A percentile compares a stretch with the other conserved stretches of the same genome.
Conservation (phyloP, 75 land plant species). For the Pinus tabuliformis region DNA sequence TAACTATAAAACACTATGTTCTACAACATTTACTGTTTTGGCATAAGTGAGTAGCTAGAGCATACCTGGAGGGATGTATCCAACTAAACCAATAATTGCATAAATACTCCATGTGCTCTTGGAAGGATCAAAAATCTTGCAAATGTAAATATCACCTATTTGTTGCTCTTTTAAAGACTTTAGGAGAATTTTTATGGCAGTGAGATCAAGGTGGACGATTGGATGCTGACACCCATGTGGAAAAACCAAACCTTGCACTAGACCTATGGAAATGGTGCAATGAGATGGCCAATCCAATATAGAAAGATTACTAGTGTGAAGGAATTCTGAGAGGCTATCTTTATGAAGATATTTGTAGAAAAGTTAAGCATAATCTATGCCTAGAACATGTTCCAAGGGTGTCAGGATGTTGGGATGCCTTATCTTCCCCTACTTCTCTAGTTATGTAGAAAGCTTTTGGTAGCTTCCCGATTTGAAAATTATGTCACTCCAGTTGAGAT, state of each 20-base stretch:
- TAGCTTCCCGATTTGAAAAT: constrained; percentile 34
- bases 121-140: constrained; percentile 55
- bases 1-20: neutral
- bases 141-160: constrained; percentile 67
- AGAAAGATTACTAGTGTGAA: constrained; percentile 33
- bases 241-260: constrained; percentile 67
- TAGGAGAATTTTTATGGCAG: constrained; percentile 52
- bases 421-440: constrained; percentile 39
- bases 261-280: constrained; percentile 54
- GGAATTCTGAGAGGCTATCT: constrained; percentile 60
- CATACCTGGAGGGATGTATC: constrained; percentile 80
- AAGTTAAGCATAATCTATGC: constrained; percentile 38
- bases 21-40: neutral
- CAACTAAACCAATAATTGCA: constrained; percentile 65
- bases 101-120: constrained; percentile 3
- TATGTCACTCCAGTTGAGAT: constrained; percentile 31
- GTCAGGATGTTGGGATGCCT: constrained; percentile 63
- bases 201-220: constrained; percentile 64
- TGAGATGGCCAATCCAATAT: constrained; percentile 62
- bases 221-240: constrained; percentile 57
- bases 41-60: neutral
- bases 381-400: constrained; percentile 58
- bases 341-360: constrained; percentile 54
- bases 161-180: constrained; percentile 54
- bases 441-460: constrained; percentile 32